Percentiles rank a stretch among this genome's conserved stretches.
These are phyloP conservation scores for Smittium culicis DNA, from an alignment of 371 early-diverging fungal species.

Conservation along the genomic window DNA sequence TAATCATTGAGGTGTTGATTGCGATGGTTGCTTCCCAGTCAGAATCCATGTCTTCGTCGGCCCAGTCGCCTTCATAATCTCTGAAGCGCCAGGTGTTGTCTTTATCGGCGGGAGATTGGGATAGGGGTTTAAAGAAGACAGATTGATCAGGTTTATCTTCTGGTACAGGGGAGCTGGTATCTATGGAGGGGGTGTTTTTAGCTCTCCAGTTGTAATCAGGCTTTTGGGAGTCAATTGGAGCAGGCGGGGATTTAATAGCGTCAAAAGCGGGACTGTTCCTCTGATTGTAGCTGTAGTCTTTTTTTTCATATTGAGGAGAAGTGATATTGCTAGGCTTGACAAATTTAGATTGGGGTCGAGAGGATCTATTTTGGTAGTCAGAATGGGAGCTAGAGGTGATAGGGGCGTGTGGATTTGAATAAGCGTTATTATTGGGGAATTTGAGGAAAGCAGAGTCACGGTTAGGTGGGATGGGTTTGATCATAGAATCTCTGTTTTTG, in stretches of 20 bases:
- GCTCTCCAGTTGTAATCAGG: not conserved
- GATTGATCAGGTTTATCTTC: not conserved
- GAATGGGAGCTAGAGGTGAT: not conserved
- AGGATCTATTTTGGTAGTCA: not conserved
- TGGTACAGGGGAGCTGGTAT: not conserved
- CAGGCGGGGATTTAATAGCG: not conserved
- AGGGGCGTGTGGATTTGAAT: not conserved
- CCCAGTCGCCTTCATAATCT: slow-evolving; percentile 13
- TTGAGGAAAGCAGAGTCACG: not conserved
- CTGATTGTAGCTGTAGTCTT: not conserved
- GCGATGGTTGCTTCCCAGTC: not conserved
- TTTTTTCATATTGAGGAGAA: not conserved
- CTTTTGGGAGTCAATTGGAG: not conserved
- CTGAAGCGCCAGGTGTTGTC: slow-evolving; percentile 1
- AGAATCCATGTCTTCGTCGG: slow-evolving; percentile 14
- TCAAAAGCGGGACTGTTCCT: not conserved
- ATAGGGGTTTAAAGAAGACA: not conserved
- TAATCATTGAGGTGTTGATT: not conserved
- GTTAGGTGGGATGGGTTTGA: not conserved
- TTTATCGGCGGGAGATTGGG: not conserved
- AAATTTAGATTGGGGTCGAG: not conserved
- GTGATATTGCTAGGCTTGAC: not conserved
- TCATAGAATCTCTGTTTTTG: not conserved
- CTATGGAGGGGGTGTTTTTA: not conserved
- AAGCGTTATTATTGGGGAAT: not conserved